Evolutionary conservation across 768 basidiomycete species (phyloP).

Genomic region (Tulasnella sp.): DNA sequence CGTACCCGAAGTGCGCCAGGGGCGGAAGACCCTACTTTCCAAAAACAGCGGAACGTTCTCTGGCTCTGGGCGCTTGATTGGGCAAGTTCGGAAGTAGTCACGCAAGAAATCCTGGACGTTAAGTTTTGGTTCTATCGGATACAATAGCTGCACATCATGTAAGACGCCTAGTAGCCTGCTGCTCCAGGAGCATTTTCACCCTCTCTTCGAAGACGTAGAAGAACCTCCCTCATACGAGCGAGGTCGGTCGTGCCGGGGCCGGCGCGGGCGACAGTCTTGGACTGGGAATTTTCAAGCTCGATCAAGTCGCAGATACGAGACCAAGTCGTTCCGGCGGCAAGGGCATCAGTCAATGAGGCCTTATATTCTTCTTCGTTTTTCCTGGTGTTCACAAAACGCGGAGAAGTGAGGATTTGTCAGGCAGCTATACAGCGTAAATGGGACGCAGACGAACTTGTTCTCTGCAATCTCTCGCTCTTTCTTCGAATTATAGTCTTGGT

Average conservation of each 20-base stretch:
- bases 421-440: neutral
- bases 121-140: neutral
- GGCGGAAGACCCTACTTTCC: neutral
- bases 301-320: slow-evolving; percentile 84
- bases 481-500: slow-evolving; percentile 82
- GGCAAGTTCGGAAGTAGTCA: neutral
- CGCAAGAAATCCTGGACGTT: neutral
- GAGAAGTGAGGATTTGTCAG: neutral
- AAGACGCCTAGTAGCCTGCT: slow-evolving; percentile 71
- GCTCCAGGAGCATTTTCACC: slow-evolving; percentile 92
- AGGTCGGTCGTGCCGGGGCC: slow-evolving; percentile 89
- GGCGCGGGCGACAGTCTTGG: slow-evolving; percentile 89
- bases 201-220: slow-evolving; percentile 86
- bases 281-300: slow-evolving; percentile 94
- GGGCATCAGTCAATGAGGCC: slow-evolving; percentile 66
- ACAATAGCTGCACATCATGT: neutral
- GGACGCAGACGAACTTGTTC: slow-evolving; percentile 76
- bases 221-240: slow-evolving; percentile 86
- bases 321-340: slow-evolving; percentile 94
- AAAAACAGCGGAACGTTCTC: neutral
- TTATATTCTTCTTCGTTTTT: slow-evolving; percentile 85
- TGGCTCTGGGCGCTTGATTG: neutral
- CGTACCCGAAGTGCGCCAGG: neutral
- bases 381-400: slow-evolving; percentile 50
- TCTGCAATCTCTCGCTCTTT: slow-evolving; percentile 89